Conservation (phyloP, 495 filamentous ascomycete genomes). For the Oleoguttula mirabilis region DNA sequence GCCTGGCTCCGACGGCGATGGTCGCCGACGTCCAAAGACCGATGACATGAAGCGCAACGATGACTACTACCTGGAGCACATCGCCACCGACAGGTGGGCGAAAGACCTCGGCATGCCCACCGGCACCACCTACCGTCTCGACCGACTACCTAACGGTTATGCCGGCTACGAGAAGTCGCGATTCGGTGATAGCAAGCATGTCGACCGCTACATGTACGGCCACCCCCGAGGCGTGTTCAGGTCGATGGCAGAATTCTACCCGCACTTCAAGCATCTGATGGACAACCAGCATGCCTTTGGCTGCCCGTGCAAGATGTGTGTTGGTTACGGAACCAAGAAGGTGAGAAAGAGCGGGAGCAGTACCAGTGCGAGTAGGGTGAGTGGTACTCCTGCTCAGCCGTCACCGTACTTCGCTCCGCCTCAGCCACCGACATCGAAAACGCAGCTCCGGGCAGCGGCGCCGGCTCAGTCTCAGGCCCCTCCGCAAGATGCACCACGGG, state of each 20-base stretch:
- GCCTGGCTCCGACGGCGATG: constrained; percentile 31
- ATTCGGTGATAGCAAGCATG: constrained; percentile 19
- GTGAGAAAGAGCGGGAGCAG: background rate
- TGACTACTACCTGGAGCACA: constrained; percentile 10
- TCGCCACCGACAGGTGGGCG: constrained; percentile 13
- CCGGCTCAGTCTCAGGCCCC: background rate
- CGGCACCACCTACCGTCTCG: constrained; percentile 37
- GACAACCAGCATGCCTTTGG: constrained; percentile 31
- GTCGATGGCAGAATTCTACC: constrained; percentile 42
- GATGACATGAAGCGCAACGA: constrained; percentile 13
- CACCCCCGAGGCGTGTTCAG: constrained; percentile 43
- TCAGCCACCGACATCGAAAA: background rate
- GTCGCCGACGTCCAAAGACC: constrained; percentile 23
- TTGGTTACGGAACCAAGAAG: background rate
- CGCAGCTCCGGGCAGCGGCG: background rate
- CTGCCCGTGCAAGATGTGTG: constrained; percentile 32
- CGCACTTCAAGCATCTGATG: constrained; percentile 48
- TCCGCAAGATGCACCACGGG: constrained; percentile 1
- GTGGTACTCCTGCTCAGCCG: background rate
- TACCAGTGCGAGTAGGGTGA: background rate
- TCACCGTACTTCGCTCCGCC: constrained; percentile 1
- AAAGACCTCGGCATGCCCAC: constrained; percentile 3
- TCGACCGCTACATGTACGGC: constrained; percentile 44
- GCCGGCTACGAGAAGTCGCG: constrained; percentile 37
- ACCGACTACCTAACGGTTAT: constrained; percentile 46